phyloP scores from a whole-genome alignment of 2,329 filamentous ascomycete species.

The Diaporthe longicolla region DNA sequence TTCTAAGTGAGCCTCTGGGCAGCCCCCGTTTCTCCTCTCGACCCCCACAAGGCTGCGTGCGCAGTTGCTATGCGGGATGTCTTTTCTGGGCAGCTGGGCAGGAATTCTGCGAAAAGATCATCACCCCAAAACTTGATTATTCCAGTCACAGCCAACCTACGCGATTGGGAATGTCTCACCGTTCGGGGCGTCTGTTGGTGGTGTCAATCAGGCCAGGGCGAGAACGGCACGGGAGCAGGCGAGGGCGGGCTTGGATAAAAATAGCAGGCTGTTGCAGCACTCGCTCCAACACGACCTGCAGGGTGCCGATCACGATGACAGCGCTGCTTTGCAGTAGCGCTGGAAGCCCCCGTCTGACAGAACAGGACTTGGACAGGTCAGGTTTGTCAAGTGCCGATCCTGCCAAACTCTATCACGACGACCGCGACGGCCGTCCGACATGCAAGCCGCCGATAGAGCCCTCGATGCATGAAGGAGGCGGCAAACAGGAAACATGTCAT shows the following conservation, averaged over 20 bases:
- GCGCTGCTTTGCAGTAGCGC: background rate
- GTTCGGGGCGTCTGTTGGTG: background rate
- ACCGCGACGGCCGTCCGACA: conserved; percentile 10
- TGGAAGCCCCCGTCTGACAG: background rate
- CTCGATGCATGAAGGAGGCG: conserved; percentile 11
- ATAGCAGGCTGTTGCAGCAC: background rate
- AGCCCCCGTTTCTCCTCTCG: background rate
- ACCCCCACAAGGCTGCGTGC: conserved; percentile 8
- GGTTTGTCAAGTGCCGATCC: conserved; percentile 15
- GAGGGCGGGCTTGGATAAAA: conserved; percentile 9
- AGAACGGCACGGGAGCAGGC: background rate
- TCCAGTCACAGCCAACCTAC: background rate
- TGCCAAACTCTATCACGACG: conserved; percentile 20
- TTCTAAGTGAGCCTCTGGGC: background rate
- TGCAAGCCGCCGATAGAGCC: background rate
- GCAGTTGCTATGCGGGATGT: background rate
- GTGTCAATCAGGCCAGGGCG: background rate
- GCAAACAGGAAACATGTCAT: conserved; percentile 17
- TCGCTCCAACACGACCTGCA: conserved; percentile 36
- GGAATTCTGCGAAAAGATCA: background rate
- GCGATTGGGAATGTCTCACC: conserved; percentile 8
- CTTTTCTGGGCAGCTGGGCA: background rate
- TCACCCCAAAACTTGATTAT: background rate
- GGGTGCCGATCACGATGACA: conserved; percentile 36
- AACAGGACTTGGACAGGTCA: background rate